Percentiles rank a stretch among this genome's conserved stretches.
Conservation (phyloP, 768 basidiomycete species). For the Ramaria sp. region DNA sequence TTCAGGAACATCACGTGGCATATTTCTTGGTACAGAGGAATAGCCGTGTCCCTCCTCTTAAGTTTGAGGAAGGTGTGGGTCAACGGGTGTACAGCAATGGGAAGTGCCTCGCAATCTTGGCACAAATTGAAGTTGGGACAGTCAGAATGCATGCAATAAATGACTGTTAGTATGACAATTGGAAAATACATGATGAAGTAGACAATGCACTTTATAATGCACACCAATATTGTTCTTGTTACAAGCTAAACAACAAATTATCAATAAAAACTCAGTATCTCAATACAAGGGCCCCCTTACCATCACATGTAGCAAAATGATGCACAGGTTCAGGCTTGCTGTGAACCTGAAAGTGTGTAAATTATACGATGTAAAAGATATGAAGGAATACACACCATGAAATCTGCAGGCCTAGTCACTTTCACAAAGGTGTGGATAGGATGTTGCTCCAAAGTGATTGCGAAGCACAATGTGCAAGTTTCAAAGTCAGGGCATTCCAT, state of each 20-base stretch:
- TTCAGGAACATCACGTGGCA: background rate
- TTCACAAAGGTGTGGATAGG: constrained; percentile 67
- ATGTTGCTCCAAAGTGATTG: too few species aligned
- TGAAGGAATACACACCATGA: too few species aligned
- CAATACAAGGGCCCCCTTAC: background rate
- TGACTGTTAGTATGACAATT: background rate
- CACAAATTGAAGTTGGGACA: constrained; percentile 83
- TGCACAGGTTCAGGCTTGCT: background rate
- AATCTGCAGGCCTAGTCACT: constrained; percentile 40
- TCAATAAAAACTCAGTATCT: too few species aligned
- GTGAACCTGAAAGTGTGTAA: background rate
- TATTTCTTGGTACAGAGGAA: constrained; percentile 22
- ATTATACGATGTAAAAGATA: constrained; percentile 20
- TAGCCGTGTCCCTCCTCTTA: constrained; percentile 35
- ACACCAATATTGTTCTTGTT: constrained; percentile 40
- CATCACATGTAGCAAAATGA: constrained; percentile 16
- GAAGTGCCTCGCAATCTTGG: constrained; percentile 65
- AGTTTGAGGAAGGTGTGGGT: constrained; percentile 72
- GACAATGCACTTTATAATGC: constrained; percentile 52
- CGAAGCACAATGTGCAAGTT: too few species aligned
- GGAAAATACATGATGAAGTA: background rate
- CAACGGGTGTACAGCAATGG: constrained; percentile 62
- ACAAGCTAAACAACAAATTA: constrained; percentile 32
- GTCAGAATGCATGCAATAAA: constrained; percentile 64
- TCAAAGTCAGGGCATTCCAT: too few species aligned